Evolutionary conservation across 257 asterid genomes (phyloP).

Genomic region (Capsicum chinense): DNA sequence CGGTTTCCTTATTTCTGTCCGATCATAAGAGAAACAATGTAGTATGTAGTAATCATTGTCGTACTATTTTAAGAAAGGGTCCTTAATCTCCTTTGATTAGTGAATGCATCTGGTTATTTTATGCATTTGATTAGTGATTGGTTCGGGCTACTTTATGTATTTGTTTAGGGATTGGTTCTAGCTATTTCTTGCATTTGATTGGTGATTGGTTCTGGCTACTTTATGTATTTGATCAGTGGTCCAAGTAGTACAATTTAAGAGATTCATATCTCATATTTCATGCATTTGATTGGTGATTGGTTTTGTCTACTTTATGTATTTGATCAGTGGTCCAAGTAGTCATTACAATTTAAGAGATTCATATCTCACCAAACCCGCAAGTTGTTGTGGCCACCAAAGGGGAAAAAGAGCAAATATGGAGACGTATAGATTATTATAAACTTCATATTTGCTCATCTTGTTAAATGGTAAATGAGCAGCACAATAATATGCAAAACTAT

Average conservation of each 20-base stretch:
- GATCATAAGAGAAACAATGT: background rate
- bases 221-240: no score
- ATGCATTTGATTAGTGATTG: background rate
- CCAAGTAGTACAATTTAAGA: no score
- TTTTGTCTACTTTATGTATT: background rate
- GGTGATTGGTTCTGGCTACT: no score
- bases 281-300: background rate
- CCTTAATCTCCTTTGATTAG: background rate
- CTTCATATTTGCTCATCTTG: no score
- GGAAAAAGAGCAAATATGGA: background rate
- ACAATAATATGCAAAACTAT: background rate
- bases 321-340: background rate
- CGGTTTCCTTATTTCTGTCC: no score
- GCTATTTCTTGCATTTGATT: background rate
- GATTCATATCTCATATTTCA: background rate
- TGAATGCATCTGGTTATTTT: background rate
- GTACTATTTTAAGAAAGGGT: background rate
- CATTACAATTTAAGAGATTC: background rate
- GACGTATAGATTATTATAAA: no score
- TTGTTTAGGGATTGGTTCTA: background rate
- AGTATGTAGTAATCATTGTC: background rate
- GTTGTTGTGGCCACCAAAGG: background rate
- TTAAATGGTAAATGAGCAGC: background rate
- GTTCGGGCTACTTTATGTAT: background rate
- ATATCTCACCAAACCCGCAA: background rate